Evolutionary conservation across 768 basidiomycete genomes (phyloP).

Genomic region (Glaciozyma martinii): DNA sequence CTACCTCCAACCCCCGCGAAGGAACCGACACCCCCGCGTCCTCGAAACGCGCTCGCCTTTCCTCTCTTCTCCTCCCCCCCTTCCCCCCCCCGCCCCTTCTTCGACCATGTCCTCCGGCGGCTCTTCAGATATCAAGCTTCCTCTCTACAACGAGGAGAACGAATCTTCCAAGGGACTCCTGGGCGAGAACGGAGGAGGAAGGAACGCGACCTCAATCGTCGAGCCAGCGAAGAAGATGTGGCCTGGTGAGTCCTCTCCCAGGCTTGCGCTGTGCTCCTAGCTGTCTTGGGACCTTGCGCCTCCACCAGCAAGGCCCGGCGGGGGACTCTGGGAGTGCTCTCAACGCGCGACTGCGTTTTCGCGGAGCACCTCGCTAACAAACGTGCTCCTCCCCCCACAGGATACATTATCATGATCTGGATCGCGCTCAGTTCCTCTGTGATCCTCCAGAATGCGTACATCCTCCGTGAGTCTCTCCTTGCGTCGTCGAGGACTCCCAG

Average conservation of each 20-base stretch:
- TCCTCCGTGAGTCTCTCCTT: slow-evolving; percentile 39
- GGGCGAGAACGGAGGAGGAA: slow-evolving; percentile 6
- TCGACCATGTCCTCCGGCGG: not conserved
- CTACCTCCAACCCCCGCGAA: too few relatives aligned
- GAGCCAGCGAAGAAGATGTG: slow-evolving; percentile 27
- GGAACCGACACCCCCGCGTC: too few relatives aligned
- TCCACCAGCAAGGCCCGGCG: too few relatives aligned
- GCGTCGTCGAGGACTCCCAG: not conserved
- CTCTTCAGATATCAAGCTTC: slow-evolving; percentile 31
- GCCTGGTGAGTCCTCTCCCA: slow-evolving; percentile 22
- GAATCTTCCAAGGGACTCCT: slow-evolving; percentile 1
- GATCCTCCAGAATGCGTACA: slow-evolving; percentile 86
- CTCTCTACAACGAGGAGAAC: slow-evolving; percentile 25
- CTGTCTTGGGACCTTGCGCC: too few relatives aligned
- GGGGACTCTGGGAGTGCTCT: too few relatives aligned
- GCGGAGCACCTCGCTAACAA: not conserved
- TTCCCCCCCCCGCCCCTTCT: not conserved
- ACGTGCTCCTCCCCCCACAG: slow-evolving; percentile 8
- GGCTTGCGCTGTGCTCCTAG: too few relatives aligned
- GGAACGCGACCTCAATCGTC: not conserved
- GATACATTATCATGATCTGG: slow-evolving; percentile 76
- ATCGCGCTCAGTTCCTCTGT: slow-evolving; percentile 78
- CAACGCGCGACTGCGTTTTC: not conserved
- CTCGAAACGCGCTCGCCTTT: too few relatives aligned
- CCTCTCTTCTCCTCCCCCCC: not conserved